Evolutionary conservation across 2,329 filamentous ascomycete species (phyloP).

Genomic region (Paecilomyces sp.): DNA sequence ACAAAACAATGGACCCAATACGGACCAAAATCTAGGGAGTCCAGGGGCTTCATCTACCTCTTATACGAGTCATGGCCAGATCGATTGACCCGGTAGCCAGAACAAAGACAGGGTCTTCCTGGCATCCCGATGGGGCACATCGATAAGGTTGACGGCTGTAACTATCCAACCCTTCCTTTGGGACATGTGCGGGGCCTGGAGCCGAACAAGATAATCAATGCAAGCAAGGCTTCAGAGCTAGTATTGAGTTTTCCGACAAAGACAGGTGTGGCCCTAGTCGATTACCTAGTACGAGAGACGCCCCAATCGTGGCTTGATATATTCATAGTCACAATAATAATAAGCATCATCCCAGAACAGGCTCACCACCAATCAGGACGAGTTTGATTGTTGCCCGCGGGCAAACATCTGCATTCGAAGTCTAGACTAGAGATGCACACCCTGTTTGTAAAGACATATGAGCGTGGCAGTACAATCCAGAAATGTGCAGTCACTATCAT

Average conservation of each 20-base stretch:
- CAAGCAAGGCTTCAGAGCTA: not conserved
- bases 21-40: not conserved
- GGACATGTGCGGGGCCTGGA: not conserved
- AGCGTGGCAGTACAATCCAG: not conserved
- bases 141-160: not conserved
- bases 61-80: not conserved
- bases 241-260: not conserved
- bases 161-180: not conserved
- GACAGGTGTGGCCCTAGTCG: not conserved
- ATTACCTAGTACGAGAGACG: not conserved
- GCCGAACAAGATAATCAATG: not conserved
- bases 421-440: not conserved
- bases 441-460: not conserved
- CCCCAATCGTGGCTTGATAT: not conserved
- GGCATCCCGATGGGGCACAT: not conserved
- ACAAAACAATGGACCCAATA: not conserved
- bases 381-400: not conserved
- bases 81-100: not conserved
- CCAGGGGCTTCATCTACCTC: not conserved
- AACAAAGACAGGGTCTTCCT: not conserved
- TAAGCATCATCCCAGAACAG: not conserved
- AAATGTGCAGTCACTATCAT: not conserved
- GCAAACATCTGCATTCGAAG: not conserved
- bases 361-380: not conserved
- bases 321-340: not conserved